These are phyloP conservation scores for Xylaria sp. DNA, from an alignment of 2,329 filamentous ascomycete genomes.

Conservation along the genomic window DNA sequence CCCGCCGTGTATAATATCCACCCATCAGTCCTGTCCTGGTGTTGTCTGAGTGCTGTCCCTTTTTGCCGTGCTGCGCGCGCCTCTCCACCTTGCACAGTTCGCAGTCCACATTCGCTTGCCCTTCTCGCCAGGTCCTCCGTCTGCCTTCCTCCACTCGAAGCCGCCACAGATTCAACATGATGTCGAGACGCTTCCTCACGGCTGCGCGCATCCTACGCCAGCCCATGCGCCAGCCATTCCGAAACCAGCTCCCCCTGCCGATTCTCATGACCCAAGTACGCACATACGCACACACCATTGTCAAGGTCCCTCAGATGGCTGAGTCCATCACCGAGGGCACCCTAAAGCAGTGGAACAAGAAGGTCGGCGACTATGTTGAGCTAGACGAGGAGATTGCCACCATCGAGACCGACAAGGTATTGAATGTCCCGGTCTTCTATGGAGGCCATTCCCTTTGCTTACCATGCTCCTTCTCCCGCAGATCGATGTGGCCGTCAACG, in stretches of 20 bases:
- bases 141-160: conserved; percentile 4
- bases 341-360: conserved; percentile 92
- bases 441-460: conserved; percentile 24
- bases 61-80: background rate
- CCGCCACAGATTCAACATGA: conserved; percentile 41
- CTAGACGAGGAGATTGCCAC: conserved; percentile 98
- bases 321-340: conserved; percentile 99
- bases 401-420: conserved; percentile 98
- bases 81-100: background rate
- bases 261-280: conserved; percentile 67
- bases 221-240: conserved; percentile 56
- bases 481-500: conserved; percentile 98
- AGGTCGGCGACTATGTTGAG: conserved; percentile 93
- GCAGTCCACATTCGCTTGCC: conserved; percentile 19
- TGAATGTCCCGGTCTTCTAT: conserved; percentile 40
- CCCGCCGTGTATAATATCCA: conserved; percentile 8
- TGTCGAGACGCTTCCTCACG: conserved; percentile 52
- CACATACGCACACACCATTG: conserved; percentile 79
- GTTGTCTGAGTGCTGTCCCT: background rate
- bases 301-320: conserved; percentile 98
- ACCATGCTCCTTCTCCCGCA: conserved; percentile 50
- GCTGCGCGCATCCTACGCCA: conserved; percentile 56
- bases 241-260: conserved; percentile 58
- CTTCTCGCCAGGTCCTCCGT: conserved; percentile 8
- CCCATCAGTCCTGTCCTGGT: background rate